A percentile compares a stretch with the other conserved stretches of the same genome.
Evolutionary conservation across 176 grass and related monocot genomes (phyloP).

Genomic region (Puya raimondii): DNA sequence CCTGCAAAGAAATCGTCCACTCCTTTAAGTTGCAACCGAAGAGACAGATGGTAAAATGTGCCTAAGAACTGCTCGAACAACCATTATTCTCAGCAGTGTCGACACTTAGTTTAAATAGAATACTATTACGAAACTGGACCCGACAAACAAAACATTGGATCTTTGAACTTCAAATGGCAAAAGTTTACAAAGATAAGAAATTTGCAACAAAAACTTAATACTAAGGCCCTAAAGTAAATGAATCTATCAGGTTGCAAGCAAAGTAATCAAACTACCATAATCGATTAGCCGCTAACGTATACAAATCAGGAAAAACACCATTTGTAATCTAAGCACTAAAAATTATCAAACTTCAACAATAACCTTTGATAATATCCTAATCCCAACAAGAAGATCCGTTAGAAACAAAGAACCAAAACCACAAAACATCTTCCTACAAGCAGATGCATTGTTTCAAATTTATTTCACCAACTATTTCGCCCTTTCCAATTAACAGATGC

Average conservation of each 20-base stretch:
- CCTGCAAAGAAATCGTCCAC: conserved; percentile 6
- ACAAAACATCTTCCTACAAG: not conserved
- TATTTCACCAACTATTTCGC: too few relatives aligned
- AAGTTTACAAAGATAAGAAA: not conserved
- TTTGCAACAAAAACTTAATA: not conserved
- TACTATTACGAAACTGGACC: not conserved
- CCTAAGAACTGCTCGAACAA: not conserved
- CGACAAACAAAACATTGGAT: not conserved
- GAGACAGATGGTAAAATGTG: not conserved
- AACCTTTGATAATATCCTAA: not conserved
- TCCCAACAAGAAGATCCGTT: not conserved
- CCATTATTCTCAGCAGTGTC: too few relatives aligned
- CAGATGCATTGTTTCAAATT: too few relatives aligned
- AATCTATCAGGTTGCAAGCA: too few relatives aligned
- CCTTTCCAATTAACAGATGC: too few relatives aligned
- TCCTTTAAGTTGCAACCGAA: not conserved
- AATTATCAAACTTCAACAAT: not conserved
- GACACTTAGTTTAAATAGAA: not conserved
- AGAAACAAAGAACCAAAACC: not conserved
- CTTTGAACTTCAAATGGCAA: not conserved
- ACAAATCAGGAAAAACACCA: too few relatives aligned
- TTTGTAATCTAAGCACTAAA: not conserved
- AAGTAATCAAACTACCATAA: too few relatives aligned
- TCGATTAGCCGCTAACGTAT: too few relatives aligned
- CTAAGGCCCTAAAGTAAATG: too few relatives aligned